Evolutionary conservation across 257 asterid species (phyloP), one percentile per base, ranked within the genome.

Genomic region (Anisodus tanguticus): DNA sequence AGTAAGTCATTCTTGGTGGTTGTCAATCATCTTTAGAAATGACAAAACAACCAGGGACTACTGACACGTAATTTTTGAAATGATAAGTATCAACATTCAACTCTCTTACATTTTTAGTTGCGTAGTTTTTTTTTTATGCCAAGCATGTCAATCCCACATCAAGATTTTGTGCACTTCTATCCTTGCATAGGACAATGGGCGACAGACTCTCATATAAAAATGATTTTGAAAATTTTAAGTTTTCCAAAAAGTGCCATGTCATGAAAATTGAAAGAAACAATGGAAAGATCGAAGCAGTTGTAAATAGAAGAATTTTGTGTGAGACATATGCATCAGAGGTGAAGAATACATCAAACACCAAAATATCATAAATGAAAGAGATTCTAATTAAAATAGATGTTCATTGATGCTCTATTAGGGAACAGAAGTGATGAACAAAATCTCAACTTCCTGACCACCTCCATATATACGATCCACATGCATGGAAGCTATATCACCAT

Each of bases 251-350:
- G 13, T 69, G 8, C 8, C 51, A 70, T 41, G 59, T 49, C 81
- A 74, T 6, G 43, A 19, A 22, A 22, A 22, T 22, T 22, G 26
- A 22, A 74, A 67, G 19, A 51, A 49, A 22, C 37, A 74, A 22
- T 4, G 22, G 81, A 51, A 74, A 74, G 81, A 74, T 49, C 62
- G n/a, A 13, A 49, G 60, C 22, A 6, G 22, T 6, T 22, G 62
- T 49, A 51, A 74, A 51, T 74, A 74, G 62, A 74, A 49, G n/a
- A 49, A 74, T 72, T 47, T 72, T 60, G 80, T 19, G 45, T 49
- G 62, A 49, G 62, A 74, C 5, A 22, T 74, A 49, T 22, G 81
- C 62, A 49, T 22, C 60, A 49, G n/a, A 74, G 81, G 4, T 11
- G 22, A 49, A 12, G 41, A 22, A 74, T 7, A 74, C 43, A 22